These are phyloP conservation scores for Gentiana macrophylla DNA, from an alignment of 257 asterid species.

Conservation along the genomic window DNA sequence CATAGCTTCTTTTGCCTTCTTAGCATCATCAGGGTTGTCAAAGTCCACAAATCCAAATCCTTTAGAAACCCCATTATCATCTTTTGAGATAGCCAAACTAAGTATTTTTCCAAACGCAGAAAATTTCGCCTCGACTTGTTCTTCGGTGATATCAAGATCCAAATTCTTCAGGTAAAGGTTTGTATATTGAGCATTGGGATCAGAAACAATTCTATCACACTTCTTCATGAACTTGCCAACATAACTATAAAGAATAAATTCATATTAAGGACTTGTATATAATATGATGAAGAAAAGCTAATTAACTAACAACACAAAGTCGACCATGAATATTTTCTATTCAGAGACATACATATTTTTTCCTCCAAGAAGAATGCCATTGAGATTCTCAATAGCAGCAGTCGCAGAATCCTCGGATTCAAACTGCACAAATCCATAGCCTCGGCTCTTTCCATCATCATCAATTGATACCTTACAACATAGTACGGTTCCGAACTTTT, in stretches of 20 bases:
- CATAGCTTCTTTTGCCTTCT: constrained; percentile 34
- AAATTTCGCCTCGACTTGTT: constrained; percentile 30
- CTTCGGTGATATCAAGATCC: constrained; percentile 33
- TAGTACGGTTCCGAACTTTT: constrained; percentile 24
- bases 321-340: too few species aligned
- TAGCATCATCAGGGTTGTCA: constrained; percentile 43
- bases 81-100: constrained; percentile 34
- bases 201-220: constrained; percentile 28
- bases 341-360: constrained; percentile 21
- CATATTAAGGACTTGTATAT: too few species aligned
- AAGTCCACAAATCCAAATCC: constrained; percentile 55
- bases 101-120: constrained; percentile 40
- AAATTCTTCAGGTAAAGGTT: constrained; percentile 41
- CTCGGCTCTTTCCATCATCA: constrained; percentile 45
- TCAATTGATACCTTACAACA: constrained; percentile 29
- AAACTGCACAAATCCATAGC: constrained; percentile 59
- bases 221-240: constrained; percentile 41
- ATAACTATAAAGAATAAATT: constrained; percentile 23
- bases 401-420: constrained; percentile 33
- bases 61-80: constrained; percentile 34
- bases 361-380: constrained; percentile 28
- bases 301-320: too few species aligned
- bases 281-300: too few species aligned
- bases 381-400: constrained; percentile 37
- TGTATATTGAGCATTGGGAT: constrained; percentile 29